A percentile compares a stretch with the other conserved stretches of the same genome.
Conservation (phyloP, 495 filamentous ascomycete species). For the Hypoxylon rickii region DNA sequence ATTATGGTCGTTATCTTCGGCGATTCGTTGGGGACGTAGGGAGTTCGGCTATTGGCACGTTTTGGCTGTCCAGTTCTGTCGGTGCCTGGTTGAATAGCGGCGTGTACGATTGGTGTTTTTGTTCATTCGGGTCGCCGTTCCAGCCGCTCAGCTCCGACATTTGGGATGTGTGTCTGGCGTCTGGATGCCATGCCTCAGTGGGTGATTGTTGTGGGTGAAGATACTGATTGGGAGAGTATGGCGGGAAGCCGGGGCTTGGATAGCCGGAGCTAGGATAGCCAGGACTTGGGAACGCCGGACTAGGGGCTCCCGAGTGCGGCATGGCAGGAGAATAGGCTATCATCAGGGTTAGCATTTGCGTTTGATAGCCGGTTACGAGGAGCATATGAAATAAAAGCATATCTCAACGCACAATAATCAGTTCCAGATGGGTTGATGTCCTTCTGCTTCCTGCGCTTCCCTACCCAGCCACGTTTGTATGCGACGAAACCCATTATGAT, state of each 20-base stretch:
- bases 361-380: background rate
- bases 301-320: background rate
- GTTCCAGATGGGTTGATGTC: background rate
- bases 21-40: background rate
- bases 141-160: constrained; percentile 23
- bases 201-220: constrained; percentile 7
- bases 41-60: constrained; percentile 20
- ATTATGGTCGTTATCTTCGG: background rate
- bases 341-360: constrained; percentile 2
- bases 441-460: constrained; percentile 17
- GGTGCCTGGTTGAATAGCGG: constrained; percentile 12
- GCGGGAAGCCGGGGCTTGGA: constrained; percentile 2
- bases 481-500: constrained; percentile 21
- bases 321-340: constrained; percentile 16
- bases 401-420: constrained; percentile 3
- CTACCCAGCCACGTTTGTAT: constrained; percentile 27
- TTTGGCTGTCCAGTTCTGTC: constrained; percentile 19
- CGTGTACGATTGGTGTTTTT: constrained; percentile 19
- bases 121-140: background rate
- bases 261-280: no score
- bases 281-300: constrained; percentile 9
- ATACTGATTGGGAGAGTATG: constrained; percentile 17
- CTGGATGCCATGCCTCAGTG: constrained; percentile 10
- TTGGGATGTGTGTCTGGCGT: constrained; percentile 16
- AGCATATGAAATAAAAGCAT: constrained; percentile 1